phyloP scores from a whole-genome alignment of 1,284 basidiomycete genomes.

The Cryptococcus hybrid region DNA sequence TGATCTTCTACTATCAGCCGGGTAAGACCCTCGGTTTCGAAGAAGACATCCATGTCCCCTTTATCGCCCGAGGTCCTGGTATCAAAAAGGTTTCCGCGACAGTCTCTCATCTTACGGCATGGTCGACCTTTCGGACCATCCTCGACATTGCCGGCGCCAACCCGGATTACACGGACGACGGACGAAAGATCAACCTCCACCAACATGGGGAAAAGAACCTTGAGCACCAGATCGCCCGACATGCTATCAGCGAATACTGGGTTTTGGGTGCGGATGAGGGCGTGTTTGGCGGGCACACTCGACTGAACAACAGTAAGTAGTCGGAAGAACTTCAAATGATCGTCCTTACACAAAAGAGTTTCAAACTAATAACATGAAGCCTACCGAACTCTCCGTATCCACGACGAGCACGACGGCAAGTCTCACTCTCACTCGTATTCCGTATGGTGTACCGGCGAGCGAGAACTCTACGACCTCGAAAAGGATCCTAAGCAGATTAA shows the following conservation, averaged over 20 bases:
- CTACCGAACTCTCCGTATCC: conserved; percentile 36
- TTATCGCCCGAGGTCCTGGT: conserved; percentile 36
- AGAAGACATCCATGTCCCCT: conserved; percentile 41
- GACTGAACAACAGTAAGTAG: too few species aligned
- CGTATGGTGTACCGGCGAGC: conserved; percentile 45
- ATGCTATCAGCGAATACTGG: conserved; percentile 39
- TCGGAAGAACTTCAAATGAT: too few species aligned
- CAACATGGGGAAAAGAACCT: neutral
- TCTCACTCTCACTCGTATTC: conserved; percentile 26
- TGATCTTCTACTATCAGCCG: too few species aligned
- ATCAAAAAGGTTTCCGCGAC: conserved; percentile 22
- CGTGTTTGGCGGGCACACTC: too few species aligned
- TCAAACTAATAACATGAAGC: too few species aligned
- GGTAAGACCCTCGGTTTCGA: conserved; percentile 43
- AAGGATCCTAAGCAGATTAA: conserved; percentile 34
- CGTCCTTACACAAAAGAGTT: too few species aligned
- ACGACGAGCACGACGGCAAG: conserved; percentile 15
- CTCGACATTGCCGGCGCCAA: conserved; percentile 35
- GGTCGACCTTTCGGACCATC: conserved; percentile 39
- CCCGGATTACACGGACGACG: conserved; percentile 34
- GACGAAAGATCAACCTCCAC: conserved; percentile 28
- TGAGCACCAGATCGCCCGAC: conserved; percentile 13
- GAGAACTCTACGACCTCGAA: conserved; percentile 40
- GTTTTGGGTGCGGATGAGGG: conserved; percentile 34
- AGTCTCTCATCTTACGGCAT: conserved; percentile 27